phyloP scores from a whole-genome alignment of 441 rosid species.

The Jatropha podagrica region DNA sequence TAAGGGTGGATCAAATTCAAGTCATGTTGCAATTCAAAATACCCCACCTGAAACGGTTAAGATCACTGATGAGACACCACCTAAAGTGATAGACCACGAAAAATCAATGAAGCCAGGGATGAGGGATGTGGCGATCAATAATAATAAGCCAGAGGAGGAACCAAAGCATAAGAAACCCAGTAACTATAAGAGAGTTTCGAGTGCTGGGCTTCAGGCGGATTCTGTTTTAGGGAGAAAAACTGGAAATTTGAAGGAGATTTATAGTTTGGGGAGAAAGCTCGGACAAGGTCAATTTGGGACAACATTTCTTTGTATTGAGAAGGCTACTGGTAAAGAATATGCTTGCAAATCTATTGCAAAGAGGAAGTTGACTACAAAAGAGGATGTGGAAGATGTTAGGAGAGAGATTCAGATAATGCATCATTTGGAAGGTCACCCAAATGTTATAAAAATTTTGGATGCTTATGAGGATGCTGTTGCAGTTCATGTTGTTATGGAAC shows the following conservation, averaged over 20 bases:
- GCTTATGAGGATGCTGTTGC: conserved; percentile 93
- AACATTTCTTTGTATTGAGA: conserved; percentile 75
- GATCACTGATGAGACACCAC: conserved; percentile 35
- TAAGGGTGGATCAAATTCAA: conserved; percentile 26
- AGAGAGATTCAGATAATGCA: conserved; percentile 99
- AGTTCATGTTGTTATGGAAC: conserved; percentile 90
- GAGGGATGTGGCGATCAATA: conserved; percentile 28
- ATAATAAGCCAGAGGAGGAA: conserved; percentile 25
- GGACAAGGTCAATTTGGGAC: conserved; percentile 99
- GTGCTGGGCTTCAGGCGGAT: conserved; percentile 64
- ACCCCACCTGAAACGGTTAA: conserved; percentile 67
- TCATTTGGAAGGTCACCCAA: conserved; percentile 86
- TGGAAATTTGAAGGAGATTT: conserved; percentile 74
- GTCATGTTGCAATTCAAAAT: conserved; percentile 28
- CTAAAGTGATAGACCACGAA: conserved; percentile 26
- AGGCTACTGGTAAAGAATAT: conserved; percentile 56
- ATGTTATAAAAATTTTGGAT: conserved; percentile 75
- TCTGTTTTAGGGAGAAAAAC: conserved; percentile 86
- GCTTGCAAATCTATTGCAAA: conserved; percentile 91
- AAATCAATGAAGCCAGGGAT: conserved; percentile 29
- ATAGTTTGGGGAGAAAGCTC: conserved; percentile 79
- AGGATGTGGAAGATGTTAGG: conserved; percentile 90
- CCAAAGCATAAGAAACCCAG: conserved; percentile 49
- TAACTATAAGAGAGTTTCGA: conserved; percentile 58
- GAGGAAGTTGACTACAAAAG: conserved; percentile 66